Evolutionary conservation across 208 protist genomes (phyloP), one percentile per base, ranked within the genome.

Genomic region (Lotmaria passim): DNA sequence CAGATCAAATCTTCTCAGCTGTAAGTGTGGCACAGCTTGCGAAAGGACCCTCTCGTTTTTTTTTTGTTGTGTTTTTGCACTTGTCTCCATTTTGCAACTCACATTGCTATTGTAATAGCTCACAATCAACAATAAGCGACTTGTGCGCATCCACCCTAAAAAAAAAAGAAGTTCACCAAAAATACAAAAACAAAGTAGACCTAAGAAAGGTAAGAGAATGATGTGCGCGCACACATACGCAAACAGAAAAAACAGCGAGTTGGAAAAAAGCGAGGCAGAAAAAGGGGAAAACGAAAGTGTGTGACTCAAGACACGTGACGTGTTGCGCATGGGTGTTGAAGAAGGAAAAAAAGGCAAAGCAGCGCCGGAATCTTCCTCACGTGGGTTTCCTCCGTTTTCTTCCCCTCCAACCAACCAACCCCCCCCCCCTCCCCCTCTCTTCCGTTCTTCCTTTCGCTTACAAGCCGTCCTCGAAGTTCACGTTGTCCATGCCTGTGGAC

Each of bases 381-480:
- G n/a, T n/a, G n/a, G n/a, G n/a, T n/a, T n/a, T n/a, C n/a, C n/a
- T n/a, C n/a, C n/a, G n/a, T n/a, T n/a, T n/a, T n/a, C n/a, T n/a
- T n/a, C n/a, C n/a, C n/a, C n/a, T n/a, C n/a, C n/a, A n/a, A n/a
- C n/a, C n/a, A 51, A 48, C 19, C 24, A 60, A 59, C 52, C 19
- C 17, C 23, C 33, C 6, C 41, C 39, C 17, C 19, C 23, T 60
- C 36, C 7, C 36, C 21, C 50, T 26, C 14, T 12, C 15, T 60
- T 44, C 23, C 11, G 2, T 47, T 39, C 7, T 17, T 26, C 1
- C 36, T 44, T 53, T 55, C 51, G 34, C 69, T 81, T 81, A 93
- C 26, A 96, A 44, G 24, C 89, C 92, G 62, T 95, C 92, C 55
- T 94, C 89, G 66, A 95, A 96, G 73, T 95, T 89, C 28, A 89